Percentiles rank a stretch among this genome's conserved stretches.
Evolutionary conservation across 371 early-diverging fungal species (phyloP).

Genomic region (Lichtheimia corymbifera): DNA sequence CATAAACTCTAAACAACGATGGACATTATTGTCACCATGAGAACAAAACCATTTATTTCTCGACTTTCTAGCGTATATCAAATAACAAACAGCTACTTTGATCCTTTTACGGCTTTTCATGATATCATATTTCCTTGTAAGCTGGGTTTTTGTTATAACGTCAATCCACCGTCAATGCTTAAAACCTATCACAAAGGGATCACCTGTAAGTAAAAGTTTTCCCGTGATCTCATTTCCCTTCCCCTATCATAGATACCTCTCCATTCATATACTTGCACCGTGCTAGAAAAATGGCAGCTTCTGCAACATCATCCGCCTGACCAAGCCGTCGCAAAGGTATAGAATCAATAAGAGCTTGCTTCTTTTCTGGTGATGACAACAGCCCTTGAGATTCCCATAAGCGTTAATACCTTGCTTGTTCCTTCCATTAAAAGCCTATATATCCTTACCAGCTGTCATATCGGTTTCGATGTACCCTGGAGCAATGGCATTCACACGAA

Average conservation of each 20-base stretch:
- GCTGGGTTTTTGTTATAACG: slow-evolving; percentile 23
- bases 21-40: no score
- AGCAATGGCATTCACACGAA: slow-evolving; percentile 82
- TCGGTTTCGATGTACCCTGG: slow-evolving; percentile 91
- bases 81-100: no score
- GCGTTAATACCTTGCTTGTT: background rate
- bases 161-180: slow-evolving; percentile 71
- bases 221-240: background rate
- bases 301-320: slow-evolving; percentile 60
- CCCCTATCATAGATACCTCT: background rate
- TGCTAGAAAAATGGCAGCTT: slow-evolving; percentile 68
- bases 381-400: background rate
- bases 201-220: no score
- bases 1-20: no score
- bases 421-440: background rate
- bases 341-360: slow-evolving; percentile 33
- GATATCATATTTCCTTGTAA: no score
- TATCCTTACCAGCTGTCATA: slow-evolving; percentile 64
- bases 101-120: no score
- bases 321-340: slow-evolving; percentile 70
- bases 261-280: slow-evolving; percentile 73
- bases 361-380: slow-evolving; percentile 24
- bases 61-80: no score
- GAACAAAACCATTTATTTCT: no score
- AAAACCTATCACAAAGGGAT: slow-evolving; percentile 34